phyloP scores from a whole-genome alignment of 139 green algal species.

The Yamagishiella unicocca region DNA sequence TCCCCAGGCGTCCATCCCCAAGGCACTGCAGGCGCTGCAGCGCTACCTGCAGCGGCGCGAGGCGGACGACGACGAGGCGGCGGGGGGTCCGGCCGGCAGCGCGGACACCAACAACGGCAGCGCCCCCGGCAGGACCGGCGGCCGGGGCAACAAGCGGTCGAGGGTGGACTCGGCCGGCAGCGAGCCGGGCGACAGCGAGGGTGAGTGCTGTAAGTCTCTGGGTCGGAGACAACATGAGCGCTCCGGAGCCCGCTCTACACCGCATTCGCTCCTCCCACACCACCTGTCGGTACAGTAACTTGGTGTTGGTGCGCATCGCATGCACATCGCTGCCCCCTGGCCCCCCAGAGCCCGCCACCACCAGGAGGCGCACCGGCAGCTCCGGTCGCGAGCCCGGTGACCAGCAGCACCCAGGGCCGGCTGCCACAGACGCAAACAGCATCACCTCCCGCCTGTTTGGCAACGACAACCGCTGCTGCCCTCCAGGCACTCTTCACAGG shows the following conservation, averaged over 20 bases:
- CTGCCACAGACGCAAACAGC: not conserved
- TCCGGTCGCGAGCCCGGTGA: not conserved
- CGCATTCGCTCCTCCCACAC: too few relatives aligned
- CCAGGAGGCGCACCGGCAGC: not conserved
- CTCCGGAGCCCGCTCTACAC: too few relatives aligned
- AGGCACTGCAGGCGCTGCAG: not conserved
- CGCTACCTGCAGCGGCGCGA: not conserved
- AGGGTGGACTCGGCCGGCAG: not conserved
- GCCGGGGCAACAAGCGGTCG: not conserved
- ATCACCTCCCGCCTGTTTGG: slow-evolving; percentile 55
- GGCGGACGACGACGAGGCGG: slow-evolving; percentile 21
- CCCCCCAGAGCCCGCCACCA: not conserved
- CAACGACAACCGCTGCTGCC: slow-evolving; percentile 73
- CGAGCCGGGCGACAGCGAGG: not conserved
- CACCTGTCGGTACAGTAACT: too few relatives aligned
- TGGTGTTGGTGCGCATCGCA: too few relatives aligned
- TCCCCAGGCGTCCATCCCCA: not conserved
- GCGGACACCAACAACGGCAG: too few relatives aligned
- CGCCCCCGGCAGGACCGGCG: slow-evolving; percentile 42
- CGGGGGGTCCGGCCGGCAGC: too few relatives aligned
- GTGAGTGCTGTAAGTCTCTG: not conserved
- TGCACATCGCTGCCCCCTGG: too few relatives aligned
- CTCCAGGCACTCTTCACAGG: slow-evolving; percentile 80
- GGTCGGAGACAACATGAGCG: not conserved
- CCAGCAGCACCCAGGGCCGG: not conserved